Evolutionary conservation across 345 rosid genomes (phyloP), one percentile per base, ranked within the genome.

Genomic region (Moricandia moricandioides): DNA sequence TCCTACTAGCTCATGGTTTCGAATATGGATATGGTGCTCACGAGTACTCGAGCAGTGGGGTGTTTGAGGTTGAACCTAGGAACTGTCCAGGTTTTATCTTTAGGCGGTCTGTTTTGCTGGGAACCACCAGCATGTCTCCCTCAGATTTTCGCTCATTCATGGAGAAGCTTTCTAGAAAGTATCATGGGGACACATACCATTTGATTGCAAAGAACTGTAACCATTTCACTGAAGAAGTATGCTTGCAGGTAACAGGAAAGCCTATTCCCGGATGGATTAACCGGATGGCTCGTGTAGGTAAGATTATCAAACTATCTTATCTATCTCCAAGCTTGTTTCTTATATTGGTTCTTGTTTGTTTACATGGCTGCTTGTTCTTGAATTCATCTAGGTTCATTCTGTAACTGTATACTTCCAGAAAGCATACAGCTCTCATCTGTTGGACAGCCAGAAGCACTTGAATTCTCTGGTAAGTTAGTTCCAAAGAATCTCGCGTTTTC

Each of bases 11-110:
- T 58, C 91, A 95, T 63, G 97, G 89, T 52, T 76, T 88, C 74
- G 99, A 94, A 76, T 94, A 85, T 77, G 96, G 93, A 12, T 94
- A 85, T 78, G 97, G 99, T 21, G 99, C 99, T 62, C 99, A 94
- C 14, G 97, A 94, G 67, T 90, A 81, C 64, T 65, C 92, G n/a
- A 74, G 84, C 74, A 94, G 97, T 39, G 99, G 99, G 8, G 91
- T 94, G 10, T 94, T 91, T 74, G 97, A 95, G 81, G 96, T 90
- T 83, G 97, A 95, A 76, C 99, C 99, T 72, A 88, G 63, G 83
- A 88, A 88, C 81, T 95, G 97, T 83, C 98, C 99, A 29, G 97
- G 99, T 77, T 95, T 95, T 81, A 84, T 86, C 70, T 95, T 88
- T 65, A 86, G 99, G 71, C 87, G 97, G 35, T 88, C 99, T 8